Percentiles rank a stretch among this genome's conserved stretches.
Conservation (phyloP, 2,329 filamentous ascomycete genomes). For the Apiospora kogelbergensis region DNA sequence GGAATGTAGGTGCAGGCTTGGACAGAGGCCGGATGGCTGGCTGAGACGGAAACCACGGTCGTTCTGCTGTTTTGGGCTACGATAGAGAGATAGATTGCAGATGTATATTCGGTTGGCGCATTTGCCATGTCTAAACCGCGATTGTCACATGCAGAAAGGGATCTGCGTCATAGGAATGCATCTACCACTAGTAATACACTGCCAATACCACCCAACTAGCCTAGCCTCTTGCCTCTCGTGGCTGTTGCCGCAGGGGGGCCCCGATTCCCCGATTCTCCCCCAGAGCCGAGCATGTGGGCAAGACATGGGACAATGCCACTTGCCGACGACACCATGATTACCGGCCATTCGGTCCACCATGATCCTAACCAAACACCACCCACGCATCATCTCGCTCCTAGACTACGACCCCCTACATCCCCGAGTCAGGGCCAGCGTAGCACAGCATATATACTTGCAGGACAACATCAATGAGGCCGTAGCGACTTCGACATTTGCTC, state of each 20-base stretch:
- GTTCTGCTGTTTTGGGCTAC: neutral
- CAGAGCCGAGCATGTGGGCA: neutral
- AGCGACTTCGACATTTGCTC: neutral
- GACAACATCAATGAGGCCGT: constrained; percentile 2
- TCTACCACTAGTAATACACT: too few relatives aligned
- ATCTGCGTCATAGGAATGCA: too few relatives aligned
- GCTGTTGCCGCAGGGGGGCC: neutral
- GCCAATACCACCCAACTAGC: too few relatives aligned
- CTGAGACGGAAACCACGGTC: neutral
- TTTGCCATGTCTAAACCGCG: too few relatives aligned
- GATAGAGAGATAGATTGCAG: too few relatives aligned
- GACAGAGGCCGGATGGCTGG: neutral
- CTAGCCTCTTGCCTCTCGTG: too few relatives aligned
- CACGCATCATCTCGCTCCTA: neutral
- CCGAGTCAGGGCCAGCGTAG: neutral
- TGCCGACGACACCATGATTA: neutral
- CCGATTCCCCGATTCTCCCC: neutral
- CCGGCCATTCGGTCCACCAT: neutral
- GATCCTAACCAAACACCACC: neutral
- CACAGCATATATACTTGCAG: neutral
- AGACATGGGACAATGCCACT: constrained; percentile 6
- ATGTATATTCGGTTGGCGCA: too few relatives aligned
- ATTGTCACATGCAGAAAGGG: too few relatives aligned
- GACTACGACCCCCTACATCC: neutral
- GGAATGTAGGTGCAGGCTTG: neutral